Base-by-base conservation (phyloP, 345 rosid genomes). In the Fremontodendron californicum region DNA sequence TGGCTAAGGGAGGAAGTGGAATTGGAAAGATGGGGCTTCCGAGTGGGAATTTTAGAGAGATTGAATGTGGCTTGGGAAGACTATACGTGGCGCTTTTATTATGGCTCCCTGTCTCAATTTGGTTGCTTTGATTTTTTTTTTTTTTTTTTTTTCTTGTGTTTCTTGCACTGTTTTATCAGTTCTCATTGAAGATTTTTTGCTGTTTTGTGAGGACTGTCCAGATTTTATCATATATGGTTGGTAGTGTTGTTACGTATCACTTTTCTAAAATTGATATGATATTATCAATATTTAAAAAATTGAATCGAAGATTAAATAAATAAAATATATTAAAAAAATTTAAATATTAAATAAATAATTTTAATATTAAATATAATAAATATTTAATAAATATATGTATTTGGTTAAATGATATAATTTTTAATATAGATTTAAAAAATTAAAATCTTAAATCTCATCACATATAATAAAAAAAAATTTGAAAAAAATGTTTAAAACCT, bases 41-140 rank as follows among this genome's bases (percentile, higher is more conserved):
- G 3, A 21, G 27, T 10, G 57, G 16, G 40, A 29, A 2, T 27
- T 25, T 48, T 51, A 5, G 73, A 57, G 62, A 69, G 73, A 69
- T 45, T 19, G 60, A 60, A 31, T 70, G 74, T 48, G 74, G 74
- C 18, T 70, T 31, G 8, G 9, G 60, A 48, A 70, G 27, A 70
- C 3, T 18, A 70, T 16, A 70, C 74, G 74, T 48, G 74, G 74
- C 60, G 74, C 18, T 31, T 27, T 70, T 18, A 31, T 16, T 7
- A 48, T 70, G 74, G 60, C 18, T 70, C 54, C 21, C 25, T 46
- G 11, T 46, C 23, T 48, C 23, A 18, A 70, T 46, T 27, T 70
- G 12, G 55, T 10, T 45, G 57, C 57, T 48, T 70, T n/a, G 12
- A 10, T 46, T 12, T 43, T 16, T 16, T 16, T 27, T 8, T 0